These are phyloP conservation scores for Melaleuca alternifolia DNA, from an alignment of 345 rosid genomes.

Conservation along the genomic window DNA sequence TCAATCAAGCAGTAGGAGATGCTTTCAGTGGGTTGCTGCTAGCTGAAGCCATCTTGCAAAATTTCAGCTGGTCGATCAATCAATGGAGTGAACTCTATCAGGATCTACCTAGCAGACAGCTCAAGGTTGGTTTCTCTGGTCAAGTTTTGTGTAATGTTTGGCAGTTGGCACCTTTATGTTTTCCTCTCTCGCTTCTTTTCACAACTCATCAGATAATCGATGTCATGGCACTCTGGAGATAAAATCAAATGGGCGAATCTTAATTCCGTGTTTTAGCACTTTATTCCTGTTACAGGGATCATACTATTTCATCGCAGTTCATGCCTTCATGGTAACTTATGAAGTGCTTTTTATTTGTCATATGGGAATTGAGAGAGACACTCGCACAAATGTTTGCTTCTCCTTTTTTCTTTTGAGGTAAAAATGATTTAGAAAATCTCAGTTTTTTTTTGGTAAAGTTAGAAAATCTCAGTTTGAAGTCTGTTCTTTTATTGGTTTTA, in stretches of 20 bases:
- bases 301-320: background rate
- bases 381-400: background rate
- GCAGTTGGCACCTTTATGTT: background rate
- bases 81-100: conserved; percentile 70
- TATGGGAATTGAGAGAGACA: background rate
- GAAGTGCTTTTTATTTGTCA: background rate
- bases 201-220: background rate
- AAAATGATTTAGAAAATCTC: background rate
- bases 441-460: no score
- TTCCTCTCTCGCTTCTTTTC: background rate
- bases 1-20: conserved; percentile 97
- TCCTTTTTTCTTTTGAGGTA: background rate
- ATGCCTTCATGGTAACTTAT: background rate
- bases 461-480: background rate
- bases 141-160: background rate
- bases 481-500: background rate
- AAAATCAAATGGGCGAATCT: background rate
- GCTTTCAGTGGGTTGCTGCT: conserved; percentile 83
- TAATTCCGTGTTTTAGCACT: background rate
- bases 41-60: conserved; percentile 73
- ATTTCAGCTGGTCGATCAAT: conserved; percentile 76
- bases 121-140: conserved; percentile 41
- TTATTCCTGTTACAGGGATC: background rate
- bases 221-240: background rate
- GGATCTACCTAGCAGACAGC: conserved; percentile 88